Base-by-base conservation (phyloP, 2,329 filamentous ascomycete genomes). In the Torrubiellomyces zombiae region DNA sequence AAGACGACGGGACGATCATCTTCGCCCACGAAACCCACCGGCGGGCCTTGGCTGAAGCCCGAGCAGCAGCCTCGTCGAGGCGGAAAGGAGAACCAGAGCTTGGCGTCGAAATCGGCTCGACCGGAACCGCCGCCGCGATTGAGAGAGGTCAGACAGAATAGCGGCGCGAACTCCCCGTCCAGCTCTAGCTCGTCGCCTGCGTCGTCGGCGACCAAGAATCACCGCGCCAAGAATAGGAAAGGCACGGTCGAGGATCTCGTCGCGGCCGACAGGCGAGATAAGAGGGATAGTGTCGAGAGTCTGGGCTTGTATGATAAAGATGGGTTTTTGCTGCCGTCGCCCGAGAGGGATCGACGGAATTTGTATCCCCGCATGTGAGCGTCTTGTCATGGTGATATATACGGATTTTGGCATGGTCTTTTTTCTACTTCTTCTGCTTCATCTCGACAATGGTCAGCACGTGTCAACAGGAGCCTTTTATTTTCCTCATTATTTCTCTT, bases 251-350 rank as follows among this genome's bases (percentile, higher is more conserved):
- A 34, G 8, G 42, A 45, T 12, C 26, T 45, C 9, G 30, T 37
- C 5, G 30, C 32, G 3, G 40, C 39, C 6, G 36, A 38, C 10
- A 36, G 35, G 31, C 29, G 34, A 6, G 29, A 35, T n/a, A 32
- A 33, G 16, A 34, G 14, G 13, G 33, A 31, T 12, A 55, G 53
- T 10, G 37, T 43, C 1, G 54, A 57, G 12, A 60, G 52, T 17
- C 29, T 55, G 16, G 53, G 51, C 2, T 26, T 58, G 24, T 62
- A 62, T 31, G 56, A 61, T 30, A 39, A 47, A 24, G 53, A 61
- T 15, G 58, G 56, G 2, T 61, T 61, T 25, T 35, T 60, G 29
- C 45, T 54, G 30, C 40, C 43, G 16, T 56, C 55, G 14, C 57
- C 55, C 3, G 50, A 50, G n/a, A 38, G 47, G 30, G 40, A 47